Base-by-base conservation (phyloP, 208 protist species). In the Angomonas deanei region DNA sequence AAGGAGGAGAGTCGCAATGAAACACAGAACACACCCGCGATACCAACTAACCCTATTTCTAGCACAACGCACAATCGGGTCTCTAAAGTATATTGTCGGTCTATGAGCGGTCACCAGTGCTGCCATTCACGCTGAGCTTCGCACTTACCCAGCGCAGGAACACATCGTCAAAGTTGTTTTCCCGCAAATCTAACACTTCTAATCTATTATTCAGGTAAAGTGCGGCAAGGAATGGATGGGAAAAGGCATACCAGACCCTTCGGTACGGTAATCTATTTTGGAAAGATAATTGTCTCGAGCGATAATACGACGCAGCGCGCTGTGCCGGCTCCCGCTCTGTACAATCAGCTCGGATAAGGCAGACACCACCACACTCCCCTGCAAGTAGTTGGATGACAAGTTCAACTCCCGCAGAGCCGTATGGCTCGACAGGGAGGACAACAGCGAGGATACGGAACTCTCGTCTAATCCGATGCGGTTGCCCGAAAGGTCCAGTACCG, bases 101-200 rank as follows among this genome's bases (percentile, higher is more conserved):
- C n/a, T n/a, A n/a, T n/a, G n/a, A n/a, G n/a, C n/a, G n/a, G n/a
- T n/a, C n/a, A n/a, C n/a, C n/a, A n/a, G n/a, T n/a, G n/a, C n/a
- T n/a, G n/a, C n/a, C n/a, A n/a, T 87, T 91, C 46, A 85, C 70
- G 54, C 66, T 55, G 39, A 91, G 57, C 61, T 79, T 86, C 24
- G 84, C 84, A 52, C 75, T 75, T 34, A 85, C 57, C 19, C 72
- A 78, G 59, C 74, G 68, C 17, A 86, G 27, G 8, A 85, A 38
- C 49, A 62, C 67, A 13, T 55, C 53, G 1, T 74, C 60, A 57
- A 91, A 49, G 8, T 64, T 75, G 49, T 87, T 91, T 33, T 56
- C 66, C 3, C 49, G 24, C 0, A 91, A 47, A 19, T 81, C 39
- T 38, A 91, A 31, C 34, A 38, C 46, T 17, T 58, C 47, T 27